phyloP scores from a whole-genome alignment of 371 early-diverging fungal species.

The Syncephalastrum monosporum region DNA sequence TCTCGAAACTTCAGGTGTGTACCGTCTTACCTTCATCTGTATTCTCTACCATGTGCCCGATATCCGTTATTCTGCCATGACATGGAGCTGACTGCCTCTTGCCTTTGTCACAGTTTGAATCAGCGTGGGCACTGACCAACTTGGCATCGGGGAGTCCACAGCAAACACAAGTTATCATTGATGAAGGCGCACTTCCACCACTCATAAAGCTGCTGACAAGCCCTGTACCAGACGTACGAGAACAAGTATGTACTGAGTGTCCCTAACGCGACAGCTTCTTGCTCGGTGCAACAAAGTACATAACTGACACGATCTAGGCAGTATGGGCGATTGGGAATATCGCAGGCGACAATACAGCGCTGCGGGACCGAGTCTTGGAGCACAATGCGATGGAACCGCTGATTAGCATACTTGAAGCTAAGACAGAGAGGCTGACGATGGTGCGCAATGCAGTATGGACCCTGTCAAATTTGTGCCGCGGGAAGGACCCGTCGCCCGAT shows the following conservation, averaged over 20 bases:
- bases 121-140: conserved; percentile 99
- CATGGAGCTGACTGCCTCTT: not conserved
- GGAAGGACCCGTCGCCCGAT: conserved; percentile 95
- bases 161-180: conserved; percentile 95
- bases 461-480: conserved; percentile 98
- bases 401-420: conserved; percentile 77
- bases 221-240: conserved; percentile 86
- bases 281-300: no score
- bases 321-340: conserved; percentile 99
- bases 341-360: conserved; percentile 98
- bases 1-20: conserved; percentile 84
- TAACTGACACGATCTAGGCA: conserved; percentile 48
- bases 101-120: conserved; percentile 81
- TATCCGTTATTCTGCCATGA: no score
- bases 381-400: conserved; percentile 86
- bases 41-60: no score
- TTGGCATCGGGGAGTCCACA: conserved; percentile 98
- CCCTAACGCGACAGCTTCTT: no score
- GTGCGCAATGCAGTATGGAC: conserved; percentile 99
- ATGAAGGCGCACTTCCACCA: conserved; percentile 88
- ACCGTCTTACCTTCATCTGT: not conserved
- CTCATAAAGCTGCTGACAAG: conserved; percentile 91
- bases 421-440: conserved; percentile 88
- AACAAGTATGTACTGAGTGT: conserved; percentile 72
- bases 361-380: conserved; percentile 92